phyloP scores from a whole-genome alignment of 768 basidiomycete species.

The Pleurotus platypus region DNA sequence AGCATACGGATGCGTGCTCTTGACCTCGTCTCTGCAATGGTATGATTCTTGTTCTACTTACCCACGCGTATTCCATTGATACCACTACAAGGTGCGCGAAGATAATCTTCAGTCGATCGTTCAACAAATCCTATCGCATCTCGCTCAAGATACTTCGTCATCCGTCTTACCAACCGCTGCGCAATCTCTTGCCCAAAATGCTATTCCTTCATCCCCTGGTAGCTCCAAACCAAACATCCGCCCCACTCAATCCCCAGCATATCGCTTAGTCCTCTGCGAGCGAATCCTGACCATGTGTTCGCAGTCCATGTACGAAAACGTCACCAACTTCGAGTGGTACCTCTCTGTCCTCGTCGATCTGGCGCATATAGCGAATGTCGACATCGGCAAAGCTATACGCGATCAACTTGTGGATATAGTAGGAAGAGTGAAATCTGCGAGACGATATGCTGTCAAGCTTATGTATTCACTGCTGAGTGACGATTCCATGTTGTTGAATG shows the following conservation, averaged over 20 bases:
- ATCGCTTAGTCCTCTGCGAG: conserved; percentile 79
- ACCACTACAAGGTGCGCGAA: conserved; percentile 62
- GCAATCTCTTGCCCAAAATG: conserved; percentile 48
- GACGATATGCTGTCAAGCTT: conserved; percentile 78
- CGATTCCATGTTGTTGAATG: conserved; percentile 65
- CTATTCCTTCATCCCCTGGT: conserved; percentile 28
- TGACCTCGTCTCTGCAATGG: conserved; percentile 89
- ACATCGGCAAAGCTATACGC: conserved; percentile 73
- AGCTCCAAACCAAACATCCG: conserved; percentile 32
- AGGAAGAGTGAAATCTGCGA: conserved; percentile 71
- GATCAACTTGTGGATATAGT: conserved; percentile 87
- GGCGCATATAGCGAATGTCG: conserved; percentile 79
- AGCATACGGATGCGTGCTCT: conserved; percentile 95
- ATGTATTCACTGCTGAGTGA: conserved; percentile 83
- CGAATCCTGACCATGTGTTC: conserved; percentile 87
- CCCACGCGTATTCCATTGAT: not conserved
- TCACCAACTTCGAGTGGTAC: conserved; percentile 97
- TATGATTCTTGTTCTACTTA: too few species aligned
- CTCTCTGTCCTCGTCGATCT: conserved; percentile 92
- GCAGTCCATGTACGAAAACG: conserved; percentile 77
- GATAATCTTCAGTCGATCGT: conserved; percentile 87
- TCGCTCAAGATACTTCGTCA: conserved; percentile 58
- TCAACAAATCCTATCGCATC: conserved; percentile 84
- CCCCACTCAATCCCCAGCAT: conserved; percentile 75
- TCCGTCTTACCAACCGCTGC: conserved; percentile 55